phyloP scores from a whole-genome alignment of 768 basidiomycete genomes.

The Psilocybe cyanescens region DNA sequence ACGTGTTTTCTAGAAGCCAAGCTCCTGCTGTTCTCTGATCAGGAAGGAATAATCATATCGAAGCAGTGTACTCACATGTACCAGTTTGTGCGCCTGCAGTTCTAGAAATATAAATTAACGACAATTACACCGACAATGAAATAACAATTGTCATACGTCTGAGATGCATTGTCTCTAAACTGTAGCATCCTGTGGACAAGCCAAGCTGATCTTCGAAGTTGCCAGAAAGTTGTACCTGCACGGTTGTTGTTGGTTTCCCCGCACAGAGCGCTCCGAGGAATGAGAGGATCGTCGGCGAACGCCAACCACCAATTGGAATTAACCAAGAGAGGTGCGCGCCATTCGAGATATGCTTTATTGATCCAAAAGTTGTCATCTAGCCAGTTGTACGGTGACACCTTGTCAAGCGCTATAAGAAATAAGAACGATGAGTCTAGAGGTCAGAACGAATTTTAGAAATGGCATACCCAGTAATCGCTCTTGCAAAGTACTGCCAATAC shows the following conservation, averaged over 20 bases:
- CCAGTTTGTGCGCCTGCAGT: conserved; percentile 61
- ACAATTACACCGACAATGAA: neutral
- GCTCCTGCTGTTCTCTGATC: conserved; percentile 41
- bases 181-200: conserved; percentile 71
- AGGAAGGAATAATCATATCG: neutral
- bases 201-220: conserved; percentile 85
- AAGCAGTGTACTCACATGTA: conserved; percentile 48
- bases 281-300: conserved; percentile 71
- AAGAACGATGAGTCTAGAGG: conserved; percentile 18
- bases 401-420: conserved; percentile 67
- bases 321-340: conserved; percentile 81
- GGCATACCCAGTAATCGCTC: conserved; percentile 71
- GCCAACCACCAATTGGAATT: conserved; percentile 98
- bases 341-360: conserved; percentile 86
- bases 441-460: conserved; percentile 3
- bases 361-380: conserved; percentile 93
- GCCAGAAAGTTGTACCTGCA: conserved; percentile 73
- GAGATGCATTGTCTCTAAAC: conserved; percentile 64
- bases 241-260: conserved; percentile 41
- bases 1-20: conserved; percentile 64
- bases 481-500: conserved; percentile 71
- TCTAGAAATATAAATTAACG: neutral
- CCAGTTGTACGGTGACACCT: conserved; percentile 88
- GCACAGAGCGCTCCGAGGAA: conserved; percentile 50
- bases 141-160: conserved; percentile 46